Percentiles rank a stretch among this genome's conserved stretches.
Conservation (phyloP, 2,329 filamentous ascomycete species). For the Neofusicoccum cordaticola region DNA sequence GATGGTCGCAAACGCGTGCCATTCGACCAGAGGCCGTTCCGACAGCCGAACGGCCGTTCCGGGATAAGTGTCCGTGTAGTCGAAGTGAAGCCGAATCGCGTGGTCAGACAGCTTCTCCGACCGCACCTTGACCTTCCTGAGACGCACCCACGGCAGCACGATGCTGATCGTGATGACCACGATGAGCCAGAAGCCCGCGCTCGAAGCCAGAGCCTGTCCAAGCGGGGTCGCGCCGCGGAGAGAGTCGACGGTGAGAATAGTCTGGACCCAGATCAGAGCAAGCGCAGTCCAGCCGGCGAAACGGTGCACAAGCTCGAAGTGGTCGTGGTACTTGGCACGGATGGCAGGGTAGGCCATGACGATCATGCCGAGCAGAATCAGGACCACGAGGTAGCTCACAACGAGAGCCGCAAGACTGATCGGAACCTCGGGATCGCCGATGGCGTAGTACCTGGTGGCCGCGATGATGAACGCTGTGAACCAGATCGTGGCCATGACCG, state of each 20-base stretch:
- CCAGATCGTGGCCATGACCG: slow-evolving; percentile 38
- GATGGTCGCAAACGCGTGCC: slow-evolving; percentile 39
- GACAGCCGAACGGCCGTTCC: slow-evolving; percentile 8
- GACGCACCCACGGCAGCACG: slow-evolving; percentile 68
- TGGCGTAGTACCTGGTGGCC: slow-evolving; percentile 27
- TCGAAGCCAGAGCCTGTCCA: slow-evolving; percentile 41
- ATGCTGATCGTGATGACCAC: slow-evolving; percentile 62
- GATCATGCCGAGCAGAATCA: slow-evolving; percentile 26
- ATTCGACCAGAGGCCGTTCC: slow-evolving; percentile 29
- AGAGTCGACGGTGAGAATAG: slow-evolving; percentile 15
- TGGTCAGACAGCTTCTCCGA: slow-evolving; percentile 69
- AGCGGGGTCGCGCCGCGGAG: slow-evolving; percentile 29
- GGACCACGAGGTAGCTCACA: slow-evolving; percentile 24
- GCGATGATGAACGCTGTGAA: slow-evolving; percentile 36
- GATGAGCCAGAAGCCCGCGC: slow-evolving; percentile 68
- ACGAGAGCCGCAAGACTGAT: slow-evolving; percentile 22
- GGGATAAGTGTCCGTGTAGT: slow-evolving; percentile 8
- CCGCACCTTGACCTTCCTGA: slow-evolving; percentile 65
- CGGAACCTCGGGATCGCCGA: slow-evolving; percentile 1
- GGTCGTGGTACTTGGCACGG: slow-evolving; percentile 29
- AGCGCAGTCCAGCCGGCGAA: slow-evolving; percentile 34
- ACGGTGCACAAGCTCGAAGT: slow-evolving; percentile 35
- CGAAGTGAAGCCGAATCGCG: slow-evolving; percentile 63
- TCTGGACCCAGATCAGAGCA: slow-evolving; percentile 32
- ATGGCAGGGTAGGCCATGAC: slow-evolving; percentile 27